These are phyloP conservation scores for Cantharellus cinnabarinus DNA, from an alignment of 768 basidiomycete genomes.

Conservation along the genomic window DNA sequence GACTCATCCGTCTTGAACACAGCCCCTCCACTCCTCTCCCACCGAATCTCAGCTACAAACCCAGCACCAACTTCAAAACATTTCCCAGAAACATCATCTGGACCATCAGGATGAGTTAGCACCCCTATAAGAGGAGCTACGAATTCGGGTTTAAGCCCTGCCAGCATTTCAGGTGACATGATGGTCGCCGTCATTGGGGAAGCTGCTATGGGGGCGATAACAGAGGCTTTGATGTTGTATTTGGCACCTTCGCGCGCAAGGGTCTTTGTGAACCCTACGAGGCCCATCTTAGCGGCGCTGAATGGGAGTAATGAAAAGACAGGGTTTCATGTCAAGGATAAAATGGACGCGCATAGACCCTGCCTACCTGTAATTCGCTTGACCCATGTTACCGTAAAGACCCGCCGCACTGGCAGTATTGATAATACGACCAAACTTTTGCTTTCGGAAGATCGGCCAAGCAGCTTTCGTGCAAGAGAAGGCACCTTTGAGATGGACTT, in stretches of 20 bases:
- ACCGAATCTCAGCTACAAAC: constrained; percentile 76
- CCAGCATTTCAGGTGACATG: constrained; percentile 86
- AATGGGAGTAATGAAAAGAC: constrained; percentile 22
- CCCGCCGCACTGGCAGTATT: constrained; percentile 94
- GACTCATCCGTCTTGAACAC: constrained; percentile 76
- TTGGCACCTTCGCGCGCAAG: constrained; percentile 83
- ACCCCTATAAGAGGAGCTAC: constrained; percentile 85
- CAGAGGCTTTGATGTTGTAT: constrained; percentile 69
- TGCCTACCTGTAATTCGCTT: constrained; percentile 37
- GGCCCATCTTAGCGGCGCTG: constrained; percentile 93
- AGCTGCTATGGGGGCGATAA: constrained; percentile 89
- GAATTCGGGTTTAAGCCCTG: constrained; percentile 67
- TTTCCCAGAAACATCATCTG: constrained; percentile 47
- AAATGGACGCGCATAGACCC: background rate
- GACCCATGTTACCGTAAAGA: constrained; percentile 92
- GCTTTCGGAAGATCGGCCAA: constrained; percentile 89
- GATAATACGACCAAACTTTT: constrained; percentile 84
- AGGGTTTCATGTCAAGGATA: background rate
- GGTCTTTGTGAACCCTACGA: constrained; percentile 82
- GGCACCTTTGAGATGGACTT: constrained; percentile 87
- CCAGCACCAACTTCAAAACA: constrained; percentile 90
- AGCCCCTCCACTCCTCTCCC: constrained; percentile 75
- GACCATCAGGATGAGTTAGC: constrained; percentile 66
- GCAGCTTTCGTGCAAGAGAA: constrained; percentile 84
- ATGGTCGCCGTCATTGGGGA: constrained; percentile 90